Percentiles rank a stretch among this genome's conserved stretches.
Evolutionary conservation across 2,329 filamentous ascomycete species (phyloP).

Genomic region (Phialophora macrospora): DNA sequence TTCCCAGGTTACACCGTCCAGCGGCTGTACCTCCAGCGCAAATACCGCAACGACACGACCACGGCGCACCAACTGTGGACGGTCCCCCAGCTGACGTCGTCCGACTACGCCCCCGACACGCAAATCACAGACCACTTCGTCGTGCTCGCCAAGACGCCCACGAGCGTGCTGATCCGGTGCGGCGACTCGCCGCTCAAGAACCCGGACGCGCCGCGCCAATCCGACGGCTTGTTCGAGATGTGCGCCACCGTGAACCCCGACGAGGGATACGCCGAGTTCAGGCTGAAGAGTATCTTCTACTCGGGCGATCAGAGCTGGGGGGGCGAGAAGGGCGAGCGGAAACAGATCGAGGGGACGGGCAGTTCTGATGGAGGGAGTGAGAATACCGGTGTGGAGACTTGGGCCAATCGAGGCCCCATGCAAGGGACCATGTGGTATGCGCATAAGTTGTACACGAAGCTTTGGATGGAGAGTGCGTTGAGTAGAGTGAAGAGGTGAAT

Average conservation of each 20-base stretch:
- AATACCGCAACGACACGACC: slow-evolving; percentile 37
- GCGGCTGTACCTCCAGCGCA: slow-evolving; percentile 30
- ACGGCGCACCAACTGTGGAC: slow-evolving; percentile 65
- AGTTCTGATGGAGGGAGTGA: slow-evolving; percentile 51
- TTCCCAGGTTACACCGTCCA: slow-evolving; percentile 52
- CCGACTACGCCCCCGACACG: slow-evolving; percentile 66
- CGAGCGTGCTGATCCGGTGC: slow-evolving; percentile 66
- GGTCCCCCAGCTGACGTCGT: slow-evolving; percentile 58
- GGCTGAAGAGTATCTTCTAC: slow-evolving; percentile 69
- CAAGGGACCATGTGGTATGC: slow-evolving; percentile 45
- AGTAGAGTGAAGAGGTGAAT: slow-evolving; percentile 33
- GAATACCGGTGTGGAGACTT: background rate
- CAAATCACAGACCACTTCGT: slow-evolving; percentile 73
- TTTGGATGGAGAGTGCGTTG: slow-evolving; percentile 61
- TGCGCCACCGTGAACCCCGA: slow-evolving; percentile 64
- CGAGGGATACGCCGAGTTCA: slow-evolving; percentile 65
- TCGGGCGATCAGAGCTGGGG: slow-evolving; percentile 31
- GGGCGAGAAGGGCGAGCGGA: slow-evolving; percentile 3
- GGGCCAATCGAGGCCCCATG: slow-evolving; percentile 45
- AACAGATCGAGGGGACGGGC: background rate
- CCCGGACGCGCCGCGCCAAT: slow-evolving; percentile 57
- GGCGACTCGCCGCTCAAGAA: slow-evolving; percentile 66
- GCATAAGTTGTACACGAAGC: slow-evolving; percentile 62
- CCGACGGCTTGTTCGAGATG: slow-evolving; percentile 71
- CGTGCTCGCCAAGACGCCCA: slow-evolving; percentile 67